Base-by-base conservation (phyloP, 2,329 filamentous ascomycete species). In the Fusarium mexicanum region DNA sequence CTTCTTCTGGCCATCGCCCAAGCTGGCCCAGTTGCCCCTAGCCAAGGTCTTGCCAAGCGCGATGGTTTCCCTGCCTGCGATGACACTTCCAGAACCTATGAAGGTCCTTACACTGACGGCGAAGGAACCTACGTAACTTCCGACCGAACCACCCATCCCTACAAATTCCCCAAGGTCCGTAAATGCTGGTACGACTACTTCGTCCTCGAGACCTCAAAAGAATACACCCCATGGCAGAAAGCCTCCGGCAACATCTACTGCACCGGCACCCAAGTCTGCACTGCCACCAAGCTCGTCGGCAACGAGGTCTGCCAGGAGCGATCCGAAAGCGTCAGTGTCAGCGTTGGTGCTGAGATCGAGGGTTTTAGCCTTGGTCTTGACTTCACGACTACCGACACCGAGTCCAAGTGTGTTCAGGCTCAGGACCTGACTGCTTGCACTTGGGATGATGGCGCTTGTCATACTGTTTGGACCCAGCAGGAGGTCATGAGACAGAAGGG, bases 391-490 rank as follows among this genome's bases (percentile, higher is more conserved):
- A 67, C 62, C 1, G 38, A 60, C 4, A 29, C 51, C 2, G 62
- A 67, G 13, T 67, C 38, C 3, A 43, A 40, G 24, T 67, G 62
- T 26, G 62, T 67, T 9, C 17, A 24, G 18, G 64, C 51, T 9
- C 64, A 67, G 35, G 44, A 67, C 8, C n/a, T 61, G 4, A 67
- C 51, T 1, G 64, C 64, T 37, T 67, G 64, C 17, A 38, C 38
- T 3, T 67, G 62, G 64, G 46, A 67, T 4, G 64, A 67, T 4
- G 22, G 24, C 4, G 62, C 24, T 51, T 67, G 64, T 16, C 64
- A 67, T n/a, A 67, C 64, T 22, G 64, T 67, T n/a, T 67, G 64
- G 64, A 67, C 64, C 13, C 62, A 67, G 26, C 63, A 67, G 53
- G 44, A 51, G 46, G 35, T 67, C 13, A 7, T 67, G 12, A 46